Evolutionary conservation across 768 basidiomycete species (phyloP), one percentile per base, ranked within the genome.

Genomic region (Leucosporidium yakuticum): DNA sequence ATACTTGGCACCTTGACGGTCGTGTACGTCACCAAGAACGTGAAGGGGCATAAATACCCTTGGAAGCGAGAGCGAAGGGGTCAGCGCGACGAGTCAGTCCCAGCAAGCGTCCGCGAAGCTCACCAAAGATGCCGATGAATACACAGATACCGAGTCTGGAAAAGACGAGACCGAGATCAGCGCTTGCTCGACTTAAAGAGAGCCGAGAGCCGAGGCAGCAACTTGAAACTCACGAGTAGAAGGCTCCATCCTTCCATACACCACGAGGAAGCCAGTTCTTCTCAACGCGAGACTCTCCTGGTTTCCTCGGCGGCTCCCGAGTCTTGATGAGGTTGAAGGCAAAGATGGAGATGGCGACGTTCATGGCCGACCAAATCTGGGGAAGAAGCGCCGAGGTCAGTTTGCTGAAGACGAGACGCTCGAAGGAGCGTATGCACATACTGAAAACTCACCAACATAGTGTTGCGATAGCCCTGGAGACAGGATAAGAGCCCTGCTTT

Each of bases 201-300:
- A 5, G 34, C 34, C 5, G 34, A 36, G 34, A 36, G 34, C 34
- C 34, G 34, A 36, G 12, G 34, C 34, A 36, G 5, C n/a, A n/a
- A n/a, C n/a, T n/a, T n/a, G n/a, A 8, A 54, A 12, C 53, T 54
- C 53, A 54, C 53, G n/a, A n/a, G 25, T 54, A 54, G 53, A 54
- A 54, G 9, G 53, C 25, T 7, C n/a, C n/a, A 19, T 54, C 29
- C 53, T 17, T 3, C 53, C 53, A 54, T 4, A 54, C 15, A 17
- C 53, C 53, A 25, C n/a, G 15, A 17, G 53, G 53, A 5, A 54
- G 53, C 53, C 25, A 25, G 27, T 25, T n/a, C 53, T 54, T 54
- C 53, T 25, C 53, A 29, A 29, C 53, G 11, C 15, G 15, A 27
- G 53, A 29, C 53, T 54, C 29, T 25, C 25, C 39, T 2, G 39